Evolutionary conservation across 208 protist genomes (phyloP).

Genomic region (Wallacemonas sp.): DNA sequence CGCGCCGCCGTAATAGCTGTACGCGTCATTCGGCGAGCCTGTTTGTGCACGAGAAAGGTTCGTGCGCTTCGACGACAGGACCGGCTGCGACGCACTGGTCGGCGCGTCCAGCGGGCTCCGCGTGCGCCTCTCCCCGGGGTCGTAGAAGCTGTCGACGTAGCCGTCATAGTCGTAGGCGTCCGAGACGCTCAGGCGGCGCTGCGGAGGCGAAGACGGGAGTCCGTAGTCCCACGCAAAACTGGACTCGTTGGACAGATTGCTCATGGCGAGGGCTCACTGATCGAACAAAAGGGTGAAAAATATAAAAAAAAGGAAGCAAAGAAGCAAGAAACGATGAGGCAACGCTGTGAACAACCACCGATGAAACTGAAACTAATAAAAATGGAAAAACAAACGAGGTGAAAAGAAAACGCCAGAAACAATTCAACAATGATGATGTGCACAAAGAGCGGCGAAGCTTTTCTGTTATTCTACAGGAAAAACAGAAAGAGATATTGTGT

Average conservation of each 20-base stretch:
- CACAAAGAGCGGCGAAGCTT: not conserved
- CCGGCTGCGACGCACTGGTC: constrained; percentile 1
- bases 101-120: not conserved
- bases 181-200: constrained; percentile 16
- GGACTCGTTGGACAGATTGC: constrained; percentile 5
- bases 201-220: constrained; percentile 12
- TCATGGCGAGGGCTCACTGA: not conserved
- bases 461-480: too few relatives aligned
- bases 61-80: not conserved
- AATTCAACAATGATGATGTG: not conserved
- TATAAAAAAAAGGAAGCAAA: constrained; percentile 9
- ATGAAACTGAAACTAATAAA: not conserved
- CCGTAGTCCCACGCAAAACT: constrained; percentile 19
- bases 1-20: constrained; percentile 1
- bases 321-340: constrained; percentile 1
- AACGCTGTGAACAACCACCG: too few relatives aligned
- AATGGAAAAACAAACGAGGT: constrained; percentile 8
- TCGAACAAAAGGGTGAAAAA: not conserved
- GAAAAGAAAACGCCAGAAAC: not conserved
- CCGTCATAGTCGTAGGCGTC: constrained; percentile 14
- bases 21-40: not conserved
- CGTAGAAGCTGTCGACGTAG: not conserved
- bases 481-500: not conserved
- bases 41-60: not conserved
- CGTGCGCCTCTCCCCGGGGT: not conserved